Evolutionary conservation across 2,329 filamentous ascomycete species (phyloP), one percentile per base, ranked within the genome.

Genomic region (Claviceps digitariae): DNA sequence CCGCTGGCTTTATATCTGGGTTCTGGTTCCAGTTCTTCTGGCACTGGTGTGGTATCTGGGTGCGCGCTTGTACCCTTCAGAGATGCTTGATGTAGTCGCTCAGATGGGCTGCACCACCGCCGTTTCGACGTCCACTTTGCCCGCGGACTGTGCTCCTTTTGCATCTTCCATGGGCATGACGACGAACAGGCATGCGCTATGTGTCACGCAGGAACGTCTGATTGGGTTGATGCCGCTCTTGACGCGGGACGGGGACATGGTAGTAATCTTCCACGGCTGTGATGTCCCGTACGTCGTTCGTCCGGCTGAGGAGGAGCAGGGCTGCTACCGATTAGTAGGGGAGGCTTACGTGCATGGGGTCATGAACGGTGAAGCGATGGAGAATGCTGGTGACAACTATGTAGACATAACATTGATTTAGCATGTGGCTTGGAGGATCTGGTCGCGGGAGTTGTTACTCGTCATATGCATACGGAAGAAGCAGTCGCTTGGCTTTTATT

Each of bases 341-440:
- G 56, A 57, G 25, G 45, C 50, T 23, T 57, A 58, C 41, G 52
- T 58, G 29, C 57, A 55, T 31, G 55, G 55, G 6, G 29, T 57
- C 20, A 58, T 58, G 57, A 53, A 57, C 8, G 53, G 57, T 2
- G 55, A 58, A 38, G 29, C 49, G 31, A 51, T 56, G 55, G 17
- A 25, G 13, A 25, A 46, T 13, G 31, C 15, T 17, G 53, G 2
- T 5, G 27, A 48, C 4, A 40, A 47, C 27, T 48, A 51, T 7
- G n/a, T 47, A 5, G 55, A 53, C 17, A 50, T 57, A 4, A 17
- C 20, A 10, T 25, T 52, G 20, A 40, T 55, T 5, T 54, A 56
- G 48, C 38, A 41, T 40, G 36, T 10, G 10, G 12, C 27, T 29
- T 4, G 8, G 8, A 29, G 27, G 27, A 29, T 29, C 4, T 29